Evolutionary conservation across 2,329 filamentous ascomycete genomes (phyloP).

Genomic region (Phaeophleospora eucalypticola): DNA sequence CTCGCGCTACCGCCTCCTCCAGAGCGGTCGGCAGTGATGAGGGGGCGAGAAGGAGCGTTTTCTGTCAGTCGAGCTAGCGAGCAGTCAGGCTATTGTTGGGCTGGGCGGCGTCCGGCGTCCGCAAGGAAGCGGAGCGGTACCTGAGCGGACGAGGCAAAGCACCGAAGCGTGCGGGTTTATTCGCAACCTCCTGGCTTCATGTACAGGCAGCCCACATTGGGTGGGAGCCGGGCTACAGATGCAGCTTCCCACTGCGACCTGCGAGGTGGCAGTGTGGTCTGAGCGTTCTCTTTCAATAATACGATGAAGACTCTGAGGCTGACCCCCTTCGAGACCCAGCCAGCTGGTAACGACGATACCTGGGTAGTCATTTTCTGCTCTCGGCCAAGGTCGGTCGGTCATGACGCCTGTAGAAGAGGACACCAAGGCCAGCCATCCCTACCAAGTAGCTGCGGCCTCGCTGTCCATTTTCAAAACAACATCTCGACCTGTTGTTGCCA

Average conservation of each 20-base stretch:
- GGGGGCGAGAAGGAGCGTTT: too few species aligned
- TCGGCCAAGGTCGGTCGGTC: conserved; percentile 29
- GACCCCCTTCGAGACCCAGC: conserved; percentile 33
- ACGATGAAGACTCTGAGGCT: conserved; percentile 41
- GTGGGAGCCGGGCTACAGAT: conserved; percentile 38
- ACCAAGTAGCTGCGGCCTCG: conserved; percentile 26
- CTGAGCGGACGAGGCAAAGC: conserved; percentile 1
- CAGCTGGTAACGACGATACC: conserved; percentile 32
- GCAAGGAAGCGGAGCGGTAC: conserved; percentile 22
- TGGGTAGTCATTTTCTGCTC: conserved; percentile 26
- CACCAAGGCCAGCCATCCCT: conserved; percentile 27
- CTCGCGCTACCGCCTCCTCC: too few species aligned
- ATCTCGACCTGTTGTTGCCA: conserved; percentile 19
- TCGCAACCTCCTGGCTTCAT: conserved; percentile 26
- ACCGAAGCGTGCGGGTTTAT: conserved; percentile 5
- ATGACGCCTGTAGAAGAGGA: conserved; percentile 27
- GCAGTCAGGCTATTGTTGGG: not conserved
- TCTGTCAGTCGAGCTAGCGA: not conserved
- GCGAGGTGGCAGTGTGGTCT: conserved; percentile 38
- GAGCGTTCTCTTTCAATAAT: conserved; percentile 37
- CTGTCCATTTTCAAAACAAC: conserved; percentile 22
- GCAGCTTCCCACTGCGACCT: conserved; percentile 46
- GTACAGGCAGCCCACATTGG: conserved; percentile 38
- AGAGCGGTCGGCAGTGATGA: too few species aligned
- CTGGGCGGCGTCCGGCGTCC: not conserved